phyloP scores from a whole-genome alignment of 2,329 filamentous ascomycete species.

The Nectriaceae sp. region DNA sequence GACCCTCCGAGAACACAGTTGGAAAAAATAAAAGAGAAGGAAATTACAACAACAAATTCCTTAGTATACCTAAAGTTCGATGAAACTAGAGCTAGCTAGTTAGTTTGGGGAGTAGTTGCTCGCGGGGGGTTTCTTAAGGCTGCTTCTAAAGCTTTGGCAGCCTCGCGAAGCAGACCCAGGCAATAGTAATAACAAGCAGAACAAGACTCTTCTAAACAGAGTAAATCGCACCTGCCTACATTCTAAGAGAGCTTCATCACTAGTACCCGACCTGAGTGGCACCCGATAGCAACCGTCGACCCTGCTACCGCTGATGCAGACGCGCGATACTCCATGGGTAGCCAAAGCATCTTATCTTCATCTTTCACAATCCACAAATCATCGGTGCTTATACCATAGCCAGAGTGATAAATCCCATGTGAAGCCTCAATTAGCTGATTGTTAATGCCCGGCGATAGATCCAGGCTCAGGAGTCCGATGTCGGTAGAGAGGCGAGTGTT shows the following conservation, averaged over 20 bases:
- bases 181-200: background rate
- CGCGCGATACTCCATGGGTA: conserved; percentile 11
- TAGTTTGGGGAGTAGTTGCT: background rate
- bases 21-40: conserved; percentile 2
- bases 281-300: conserved; percentile 11
- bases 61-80: background rate
- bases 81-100: too few relatives aligned
- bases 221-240: conserved; percentile 1
- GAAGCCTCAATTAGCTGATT: background rate
- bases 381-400: conserved; percentile 3
- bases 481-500: conserved; percentile 1
- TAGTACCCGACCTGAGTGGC: conserved; percentile 10
- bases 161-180: background rate
- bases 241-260: conserved; percentile 13
- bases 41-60: background rate
- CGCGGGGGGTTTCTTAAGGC: background rate
- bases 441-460: background rate
- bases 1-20: conserved; percentile 1
- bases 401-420: background rate
- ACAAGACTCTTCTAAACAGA: background rate
- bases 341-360: conserved; percentile 14
- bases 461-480: conserved; percentile 3
- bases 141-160: background rate
- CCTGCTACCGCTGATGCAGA: background rate
- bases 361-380: conserved; percentile 12